These are phyloP conservation scores for Pholiota conissans DNA, from an alignment of 768 basidiomycete species.

Conservation along the genomic window DNA sequence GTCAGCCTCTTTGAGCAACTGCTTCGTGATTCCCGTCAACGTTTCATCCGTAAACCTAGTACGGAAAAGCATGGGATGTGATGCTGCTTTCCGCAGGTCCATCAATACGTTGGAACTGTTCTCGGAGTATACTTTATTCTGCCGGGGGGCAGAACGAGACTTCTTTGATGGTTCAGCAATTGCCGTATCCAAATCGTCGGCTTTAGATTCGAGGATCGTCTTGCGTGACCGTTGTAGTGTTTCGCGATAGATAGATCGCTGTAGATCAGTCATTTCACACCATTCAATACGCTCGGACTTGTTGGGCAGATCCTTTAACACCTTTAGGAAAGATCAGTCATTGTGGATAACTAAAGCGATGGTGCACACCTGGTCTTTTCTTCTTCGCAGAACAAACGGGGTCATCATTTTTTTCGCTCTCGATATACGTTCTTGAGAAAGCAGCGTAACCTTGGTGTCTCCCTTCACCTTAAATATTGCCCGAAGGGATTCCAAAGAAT, in stretches of 20 bases:
- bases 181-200: slow-evolving; percentile 25
- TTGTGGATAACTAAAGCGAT: not conserved
- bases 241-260: slow-evolving; percentile 82
- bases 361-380: slow-evolving; percentile 82
- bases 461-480: slow-evolving; percentile 97
- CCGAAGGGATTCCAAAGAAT: slow-evolving; percentile 74
- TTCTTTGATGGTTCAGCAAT: slow-evolving; percentile 44
- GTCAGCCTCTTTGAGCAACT: slow-evolving; percentile 87
- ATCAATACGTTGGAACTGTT: slow-evolving; percentile 94
- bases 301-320: slow-evolving; percentile 88
- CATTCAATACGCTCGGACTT: slow-evolving; percentile 94
- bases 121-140: slow-evolving; percentile 68
- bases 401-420: slow-evolving; percentile 99
- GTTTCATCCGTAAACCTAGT: slow-evolving; percentile 76
- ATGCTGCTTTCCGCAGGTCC: slow-evolving; percentile 95
- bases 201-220: slow-evolving; percentile 58
- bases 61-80: slow-evolving; percentile 96
- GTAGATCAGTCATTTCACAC: slow-evolving; percentile 88
- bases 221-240: slow-evolving; percentile 84
- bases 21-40: slow-evolving; percentile 73
- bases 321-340: slow-evolving; percentile 40
- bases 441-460: slow-evolving; percentile 83
- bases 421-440: slow-evolving; percentile 91
- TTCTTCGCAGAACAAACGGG: slow-evolving; percentile 94
- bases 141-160: slow-evolving; percentile 37